phyloP scores from a whole-genome alignment of 306 rosid genomes.

The Rosa lucieae region DNA sequence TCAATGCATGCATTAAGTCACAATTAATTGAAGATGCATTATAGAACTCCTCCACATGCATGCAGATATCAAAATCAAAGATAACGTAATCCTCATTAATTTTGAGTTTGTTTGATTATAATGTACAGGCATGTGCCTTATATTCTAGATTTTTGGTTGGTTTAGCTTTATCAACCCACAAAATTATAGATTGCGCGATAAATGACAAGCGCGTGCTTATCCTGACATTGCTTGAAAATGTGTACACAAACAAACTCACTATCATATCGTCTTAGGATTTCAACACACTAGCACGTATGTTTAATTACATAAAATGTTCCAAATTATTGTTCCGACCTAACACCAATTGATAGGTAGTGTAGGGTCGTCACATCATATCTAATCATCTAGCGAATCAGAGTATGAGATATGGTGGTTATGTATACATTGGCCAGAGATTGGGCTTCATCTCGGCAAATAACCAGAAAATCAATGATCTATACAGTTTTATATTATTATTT shows the following conservation, averaged over 20 bases:
- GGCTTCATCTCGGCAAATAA: background rate
- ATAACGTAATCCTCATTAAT: background rate
- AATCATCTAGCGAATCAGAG: background rate
- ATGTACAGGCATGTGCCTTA: background rate
- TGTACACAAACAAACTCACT: background rate
- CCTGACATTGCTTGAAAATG: background rate
- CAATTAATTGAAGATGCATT: background rate
- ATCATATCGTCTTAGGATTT: background rate
- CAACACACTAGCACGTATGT: background rate
- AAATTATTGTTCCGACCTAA: slow-evolving; percentile 2
- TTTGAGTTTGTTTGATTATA: background rate
- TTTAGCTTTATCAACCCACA: background rate
- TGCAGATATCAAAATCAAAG: background rate
- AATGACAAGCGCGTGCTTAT: background rate
- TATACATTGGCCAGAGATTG: background rate
- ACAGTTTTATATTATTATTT: no score
- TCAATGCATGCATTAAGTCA: background rate
- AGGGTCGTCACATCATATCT: background rate
- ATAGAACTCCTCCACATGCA: background rate
- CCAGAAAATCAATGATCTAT: no score
- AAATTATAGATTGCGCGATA: background rate
- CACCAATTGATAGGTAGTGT: background rate
- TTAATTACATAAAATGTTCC: background rate
- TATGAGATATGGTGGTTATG: background rate
- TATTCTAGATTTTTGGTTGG: background rate